Evolutionary conservation across 208 protist species (phyloP), one percentile per base, ranked within the genome.

Genomic region (Trypanosoma scelopori): DNA sequence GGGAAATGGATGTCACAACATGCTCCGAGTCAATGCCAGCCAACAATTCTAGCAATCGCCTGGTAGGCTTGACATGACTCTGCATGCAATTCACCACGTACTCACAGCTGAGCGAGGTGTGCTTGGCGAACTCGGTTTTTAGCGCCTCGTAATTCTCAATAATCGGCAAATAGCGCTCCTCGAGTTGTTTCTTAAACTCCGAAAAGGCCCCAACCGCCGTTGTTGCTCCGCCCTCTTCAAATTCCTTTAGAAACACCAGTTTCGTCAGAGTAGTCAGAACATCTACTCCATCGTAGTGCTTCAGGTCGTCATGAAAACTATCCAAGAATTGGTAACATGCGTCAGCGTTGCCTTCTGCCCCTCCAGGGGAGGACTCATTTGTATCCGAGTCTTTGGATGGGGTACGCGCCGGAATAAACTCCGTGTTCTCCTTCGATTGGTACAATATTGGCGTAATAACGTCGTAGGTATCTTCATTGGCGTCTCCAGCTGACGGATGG

Each of bases 41-140:
- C n/a, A 89, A 67, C 1, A 67, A 3, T 9, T 56, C 52, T 28
- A 95, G 45, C 43, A 92, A 51, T 4, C 45, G 45, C 16, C 65
- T 53, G 59, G 81, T 74, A 15, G 85, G 85, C 62, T 82, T 76
- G 15, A 81, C 69, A 20, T 66, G 57, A 35, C 52, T 57, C 5
- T 49, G 46, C 5, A 90, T 61, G 55, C 89, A 92, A 48, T 79
- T 72, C 32, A 70, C 47, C 13, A 94, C 55, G 73, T 95, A 92
- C 5, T 72, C 74, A 43, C 71, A 84, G 27, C 76, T 74, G 35
- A 95, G 62, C 61, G 79, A 69, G 15, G 71, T 64, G 3, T 61
- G 47, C 49, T 86, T 71, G 2, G 42, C 60, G 18, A 55, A 76
- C 22, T 51, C 30, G 4, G 39, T 23, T 13, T 48, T 55, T 42